Percentiles rank a stretch among this genome's conserved stretches.
Conservation (phyloP, 495 filamentous ascomycete species). For the Hypoxylon fragiforme region DNA sequence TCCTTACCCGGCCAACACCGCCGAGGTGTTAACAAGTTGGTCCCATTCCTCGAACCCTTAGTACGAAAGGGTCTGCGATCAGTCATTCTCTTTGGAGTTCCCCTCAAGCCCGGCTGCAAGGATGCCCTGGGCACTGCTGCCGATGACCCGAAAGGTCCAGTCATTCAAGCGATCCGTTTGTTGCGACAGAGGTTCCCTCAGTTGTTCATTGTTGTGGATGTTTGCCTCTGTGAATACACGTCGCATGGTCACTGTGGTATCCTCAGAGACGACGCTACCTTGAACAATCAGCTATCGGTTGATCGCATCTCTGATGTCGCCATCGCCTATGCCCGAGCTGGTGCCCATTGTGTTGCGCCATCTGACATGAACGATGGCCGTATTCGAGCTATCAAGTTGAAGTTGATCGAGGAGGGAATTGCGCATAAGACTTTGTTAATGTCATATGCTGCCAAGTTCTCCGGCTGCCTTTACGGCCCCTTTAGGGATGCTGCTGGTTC, state of each 20-base stretch:
- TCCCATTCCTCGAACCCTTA: slow-evolving; percentile 82
- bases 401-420: slow-evolving; percentile 88
- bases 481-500: slow-evolving; percentile 97
- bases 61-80: slow-evolving; percentile 85
- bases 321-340: slow-evolving; percentile 87
- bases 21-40: slow-evolving; percentile 80
- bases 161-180: slow-evolving; percentile 80
- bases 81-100: slow-evolving; percentile 95
- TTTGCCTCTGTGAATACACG: slow-evolving; percentile 98
- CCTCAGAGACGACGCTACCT: slow-evolving; percentile 82
- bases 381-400: slow-evolving; percentile 93
- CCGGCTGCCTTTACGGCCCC: slow-evolving; percentile 92
- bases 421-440: slow-evolving; percentile 88
- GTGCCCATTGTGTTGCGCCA: slow-evolving; percentile 94
- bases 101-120: slow-evolving; percentile 74
- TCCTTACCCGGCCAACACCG: slow-evolving; percentile 88
- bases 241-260: slow-evolving; percentile 99
- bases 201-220: slow-evolving; percentile 87
- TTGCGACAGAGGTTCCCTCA: slow-evolving; percentile 81
- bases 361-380: slow-evolving; percentile 99
- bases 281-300: slow-evolving; percentile 90
- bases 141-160: slow-evolving; percentile 89
- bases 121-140: slow-evolving; percentile 92
- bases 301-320: slow-evolving; percentile 93
- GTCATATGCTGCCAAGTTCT: slow-evolving; percentile 98